These are phyloP conservation scores for Xylariaceae sp. DNA, from an alignment of 2,329 filamentous ascomycete genomes.

Conservation along the genomic window DNA sequence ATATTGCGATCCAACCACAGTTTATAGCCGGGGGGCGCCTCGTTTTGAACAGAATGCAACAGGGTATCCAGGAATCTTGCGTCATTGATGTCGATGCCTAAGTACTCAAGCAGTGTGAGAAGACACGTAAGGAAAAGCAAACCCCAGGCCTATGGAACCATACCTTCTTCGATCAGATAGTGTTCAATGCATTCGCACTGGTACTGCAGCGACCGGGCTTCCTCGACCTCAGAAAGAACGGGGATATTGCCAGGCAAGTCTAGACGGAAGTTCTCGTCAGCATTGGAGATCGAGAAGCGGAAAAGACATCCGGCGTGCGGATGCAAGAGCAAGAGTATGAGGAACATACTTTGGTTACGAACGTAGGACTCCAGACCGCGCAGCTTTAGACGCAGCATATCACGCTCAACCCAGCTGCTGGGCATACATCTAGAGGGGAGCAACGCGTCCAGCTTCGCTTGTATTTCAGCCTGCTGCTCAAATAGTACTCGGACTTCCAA, in stretches of 20 bases:
- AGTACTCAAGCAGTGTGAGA: constrained; percentile 7
- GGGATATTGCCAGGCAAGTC: constrained; percentile 39
- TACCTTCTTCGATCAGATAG: constrained; percentile 46
- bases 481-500: constrained; percentile 44
- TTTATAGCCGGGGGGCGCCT: constrained; percentile 44
- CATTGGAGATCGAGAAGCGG: neutral
- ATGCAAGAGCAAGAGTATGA: constrained; percentile 2
- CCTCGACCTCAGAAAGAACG: constrained; percentile 50
- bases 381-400: constrained; percentile 53
- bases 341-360: constrained; percentile 45
- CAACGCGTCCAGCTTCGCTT: constrained; percentile 45
- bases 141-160: constrained; percentile 17
- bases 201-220: constrained; percentile 53
- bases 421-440: constrained; percentile 44
- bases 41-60: constrained; percentile 32
- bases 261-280: constrained; percentile 26
- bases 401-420: constrained; percentile 45
- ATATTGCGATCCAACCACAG: constrained; percentile 51
- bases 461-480: constrained; percentile 50
- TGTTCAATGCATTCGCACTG: constrained; percentile 54
- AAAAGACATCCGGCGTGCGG: neutral
- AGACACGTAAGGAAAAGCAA: constrained; percentile 8
- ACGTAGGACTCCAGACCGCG: constrained; percentile 45
- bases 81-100: constrained; percentile 42
- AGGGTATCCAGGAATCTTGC: constrained; percentile 37